Conservation (phyloP, 257 asterid species). For the Petunia axillaris region DNA sequence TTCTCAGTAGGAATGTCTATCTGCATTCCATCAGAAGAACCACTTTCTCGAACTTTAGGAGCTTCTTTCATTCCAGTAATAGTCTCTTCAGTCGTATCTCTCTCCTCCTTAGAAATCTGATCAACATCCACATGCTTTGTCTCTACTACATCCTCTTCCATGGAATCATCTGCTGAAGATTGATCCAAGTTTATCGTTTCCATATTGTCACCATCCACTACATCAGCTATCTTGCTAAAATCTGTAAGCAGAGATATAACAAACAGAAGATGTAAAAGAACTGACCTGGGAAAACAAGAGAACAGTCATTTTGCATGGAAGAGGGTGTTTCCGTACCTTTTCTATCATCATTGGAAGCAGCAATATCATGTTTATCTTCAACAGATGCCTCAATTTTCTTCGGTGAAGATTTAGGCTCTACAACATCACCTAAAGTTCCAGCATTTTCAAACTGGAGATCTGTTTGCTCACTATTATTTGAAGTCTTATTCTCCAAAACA, state of each 20-base stretch:
- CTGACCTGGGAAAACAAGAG: not conserved
- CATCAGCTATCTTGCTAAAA: constrained; percentile 27
- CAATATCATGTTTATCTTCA: constrained; percentile 30
- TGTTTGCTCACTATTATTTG: constrained; percentile 37
- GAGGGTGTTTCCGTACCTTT: constrained; percentile 32
- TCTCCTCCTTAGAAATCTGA: constrained; percentile 28
- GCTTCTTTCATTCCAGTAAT: constrained; percentile 26
- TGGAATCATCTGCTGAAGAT: constrained; percentile 47
- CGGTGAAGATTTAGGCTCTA: constrained; percentile 27
- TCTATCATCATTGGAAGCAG: constrained; percentile 31
- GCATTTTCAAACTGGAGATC: constrained; percentile 29
- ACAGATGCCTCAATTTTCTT: constrained; percentile 27
- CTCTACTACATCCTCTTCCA: constrained; percentile 44
- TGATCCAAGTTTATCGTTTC: constrained; percentile 46
- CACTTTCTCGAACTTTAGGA: constrained; percentile 6
- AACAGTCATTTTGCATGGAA: not conserved
- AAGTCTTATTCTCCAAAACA: constrained; percentile 29
- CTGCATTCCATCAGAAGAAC: constrained; percentile 25
- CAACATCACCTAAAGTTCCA: constrained; percentile 26
- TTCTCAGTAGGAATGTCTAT: constrained; percentile 28
- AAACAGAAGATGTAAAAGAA: not conserved
- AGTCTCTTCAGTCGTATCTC: constrained; percentile 31
- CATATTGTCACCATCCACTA: constrained; percentile 36
- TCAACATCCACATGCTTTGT: constrained; percentile 32
- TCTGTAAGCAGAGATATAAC: constrained; percentile 14